These are phyloP conservation scores for Allomyces macrogynus DNA, from an alignment of 192 early-diverging fungal genomes.

Conservation along the genomic window DNA sequence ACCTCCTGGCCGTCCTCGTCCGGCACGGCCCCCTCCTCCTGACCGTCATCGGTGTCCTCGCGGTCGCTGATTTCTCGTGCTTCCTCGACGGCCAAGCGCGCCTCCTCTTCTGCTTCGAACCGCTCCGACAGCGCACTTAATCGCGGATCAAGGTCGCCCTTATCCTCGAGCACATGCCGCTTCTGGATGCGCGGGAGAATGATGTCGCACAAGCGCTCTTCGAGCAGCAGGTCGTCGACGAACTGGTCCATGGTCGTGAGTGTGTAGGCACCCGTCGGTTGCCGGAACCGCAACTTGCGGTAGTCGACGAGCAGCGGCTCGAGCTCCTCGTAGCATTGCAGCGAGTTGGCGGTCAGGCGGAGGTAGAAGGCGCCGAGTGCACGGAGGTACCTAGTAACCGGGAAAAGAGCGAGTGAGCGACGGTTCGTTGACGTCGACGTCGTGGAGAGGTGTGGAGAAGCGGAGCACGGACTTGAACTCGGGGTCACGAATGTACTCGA, in stretches of 20 bases:
- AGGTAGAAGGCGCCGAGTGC: constrained; percentile 80
- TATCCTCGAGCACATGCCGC: constrained; percentile 62
- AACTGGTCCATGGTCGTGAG: constrained; percentile 77
- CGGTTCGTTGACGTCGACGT: neutral
- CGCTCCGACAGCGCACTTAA: constrained; percentile 49
- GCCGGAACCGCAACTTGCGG: constrained; percentile 52
- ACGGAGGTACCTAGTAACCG: constrained; percentile 41
- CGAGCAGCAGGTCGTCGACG: constrained; percentile 58
- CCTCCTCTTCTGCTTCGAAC: neutral
- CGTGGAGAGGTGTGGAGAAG: neutral
- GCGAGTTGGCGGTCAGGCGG: constrained; percentile 50
- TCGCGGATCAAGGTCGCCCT: constrained; percentile 58
- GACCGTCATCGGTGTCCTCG: neutral
- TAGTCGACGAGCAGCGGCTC: constrained; percentile 74
- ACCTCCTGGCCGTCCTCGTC: neutral
- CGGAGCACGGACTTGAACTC: constrained; percentile 44
- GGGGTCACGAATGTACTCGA: constrained; percentile 58
- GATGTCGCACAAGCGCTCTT: constrained; percentile 65
- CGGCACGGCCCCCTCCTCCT: neutral
- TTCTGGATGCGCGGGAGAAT: constrained; percentile 67
- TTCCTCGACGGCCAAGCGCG: neutral
- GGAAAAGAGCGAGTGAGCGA: too few species aligned
- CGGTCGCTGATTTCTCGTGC: neutral
- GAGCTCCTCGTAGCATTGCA: constrained; percentile 63
- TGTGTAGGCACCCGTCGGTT: constrained; percentile 16